These are phyloP conservation scores for Roridomyces roridus DNA, from an alignment of 768 basidiomycete species.

Conservation along the genomic window DNA sequence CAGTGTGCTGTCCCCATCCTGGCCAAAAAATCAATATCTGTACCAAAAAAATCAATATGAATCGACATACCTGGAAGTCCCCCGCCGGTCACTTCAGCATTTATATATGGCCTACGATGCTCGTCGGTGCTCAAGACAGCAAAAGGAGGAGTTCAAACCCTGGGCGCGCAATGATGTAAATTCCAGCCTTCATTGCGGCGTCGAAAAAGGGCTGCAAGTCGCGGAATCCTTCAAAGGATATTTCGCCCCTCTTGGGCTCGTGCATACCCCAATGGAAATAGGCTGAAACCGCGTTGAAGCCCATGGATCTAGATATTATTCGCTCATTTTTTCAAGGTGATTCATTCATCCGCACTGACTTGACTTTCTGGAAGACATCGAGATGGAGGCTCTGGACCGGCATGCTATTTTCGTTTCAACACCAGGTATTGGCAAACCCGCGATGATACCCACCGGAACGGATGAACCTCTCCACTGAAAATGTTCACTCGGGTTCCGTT, in stretches of 20 bases:
- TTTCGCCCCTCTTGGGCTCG: conserved; percentile 53
- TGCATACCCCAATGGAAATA: conserved; percentile 52
- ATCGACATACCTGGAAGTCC: too few species aligned
- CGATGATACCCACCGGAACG: conserved; percentile 37
- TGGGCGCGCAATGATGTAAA: conserved; percentile 62
- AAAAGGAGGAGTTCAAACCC: conserved; percentile 37
- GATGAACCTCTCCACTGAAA: conserved; percentile 51
- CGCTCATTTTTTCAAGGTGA: not conserved
- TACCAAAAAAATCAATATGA: too few species aligned
- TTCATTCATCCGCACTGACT: conserved; percentile 29
- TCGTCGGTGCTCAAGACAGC: not conserved
- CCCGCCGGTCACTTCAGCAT: conserved; percentile 58
- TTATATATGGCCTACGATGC: conserved; percentile 45
- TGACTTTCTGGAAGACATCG: conserved; percentile 52
- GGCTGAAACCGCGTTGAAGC: conserved; percentile 51
- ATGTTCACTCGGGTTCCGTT: conserved; percentile 48
- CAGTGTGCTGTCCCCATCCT: conserved; percentile 60
- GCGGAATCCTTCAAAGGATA: conserved; percentile 61
- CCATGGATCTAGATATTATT: conserved; percentile 37
- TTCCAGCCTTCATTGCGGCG: conserved; percentile 57
- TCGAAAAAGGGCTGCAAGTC: conserved; percentile 60
- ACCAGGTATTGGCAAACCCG: too few species aligned
- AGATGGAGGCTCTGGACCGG: conserved; percentile 50
- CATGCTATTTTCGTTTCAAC: conserved; percentile 29
- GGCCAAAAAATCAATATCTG: too few species aligned